Evolutionary conservation across 116 monocot species (phyloP).

Genomic region (Cymodocea nodosa): DNA sequence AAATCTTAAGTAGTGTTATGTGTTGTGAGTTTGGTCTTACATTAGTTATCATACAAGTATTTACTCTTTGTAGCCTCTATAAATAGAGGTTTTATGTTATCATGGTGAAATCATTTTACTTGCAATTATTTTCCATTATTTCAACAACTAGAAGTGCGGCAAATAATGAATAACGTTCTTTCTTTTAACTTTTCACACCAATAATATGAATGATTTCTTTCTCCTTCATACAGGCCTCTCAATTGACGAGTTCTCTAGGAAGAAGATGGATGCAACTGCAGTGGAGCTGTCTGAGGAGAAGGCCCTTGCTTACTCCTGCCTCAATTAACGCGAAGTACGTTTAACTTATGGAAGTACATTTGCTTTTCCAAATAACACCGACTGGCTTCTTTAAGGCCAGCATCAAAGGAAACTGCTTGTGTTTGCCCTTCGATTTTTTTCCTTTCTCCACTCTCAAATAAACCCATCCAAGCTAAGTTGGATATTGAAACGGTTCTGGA

Average conservation of each 20-base stretch:
- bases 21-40: too few relatives aligned
- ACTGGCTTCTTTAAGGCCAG: background rate
- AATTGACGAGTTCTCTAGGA: constrained; percentile 67
- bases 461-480: background rate
- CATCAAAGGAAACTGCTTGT: constrained; percentile 1
- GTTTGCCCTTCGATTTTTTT: background rate
- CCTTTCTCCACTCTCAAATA: background rate
- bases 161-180: too few relatives aligned
- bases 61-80: too few relatives aligned
- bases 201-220: background rate
- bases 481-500: background rate
- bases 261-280: constrained; percentile 62
- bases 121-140: too few relatives aligned
- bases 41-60: too few relatives aligned
- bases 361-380: background rate
- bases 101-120: too few relatives aligned
- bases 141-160: too few relatives aligned
- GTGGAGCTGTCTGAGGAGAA: constrained; percentile 61
- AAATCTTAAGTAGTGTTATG: too few relatives aligned
- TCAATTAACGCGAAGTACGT: constrained; percentile 11
- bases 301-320: constrained; percentile 60
- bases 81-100: too few relatives aligned
- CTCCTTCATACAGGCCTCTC: constrained; percentile 24
- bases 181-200: too few relatives aligned
- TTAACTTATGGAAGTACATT: background rate